Conservation (phyloP, 129 eudicot genomes). For the Flaveria bidentis region DNA sequence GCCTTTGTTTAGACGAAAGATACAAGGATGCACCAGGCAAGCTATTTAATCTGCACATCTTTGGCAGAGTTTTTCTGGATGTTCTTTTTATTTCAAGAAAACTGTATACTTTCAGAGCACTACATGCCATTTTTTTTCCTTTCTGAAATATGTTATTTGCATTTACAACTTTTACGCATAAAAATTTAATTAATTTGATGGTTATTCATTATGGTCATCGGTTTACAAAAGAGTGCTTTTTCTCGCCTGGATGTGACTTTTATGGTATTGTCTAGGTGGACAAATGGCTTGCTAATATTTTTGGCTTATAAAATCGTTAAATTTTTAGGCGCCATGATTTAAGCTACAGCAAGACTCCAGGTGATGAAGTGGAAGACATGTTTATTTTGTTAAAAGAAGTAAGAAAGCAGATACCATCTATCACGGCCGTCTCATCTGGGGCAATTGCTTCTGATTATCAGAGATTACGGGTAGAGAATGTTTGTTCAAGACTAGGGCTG, state of each 20-base stretch:
- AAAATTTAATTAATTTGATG: neutral
- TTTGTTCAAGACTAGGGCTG: slow-evolving; percentile 91
- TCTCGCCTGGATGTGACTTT: neutral
- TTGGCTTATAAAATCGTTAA: neutral
- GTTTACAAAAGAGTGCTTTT: neutral
- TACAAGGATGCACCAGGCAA: slow-evolving; percentile 95
- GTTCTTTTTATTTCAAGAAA: slow-evolving; percentile 15
- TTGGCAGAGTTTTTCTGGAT: slow-evolving; percentile 11
- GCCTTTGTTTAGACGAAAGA: slow-evolving; percentile 83
- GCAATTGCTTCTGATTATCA: slow-evolving; percentile 99
- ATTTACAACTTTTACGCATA: slow-evolving; percentile 1
- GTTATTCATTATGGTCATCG: neutral
- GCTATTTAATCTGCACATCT: slow-evolving; percentile 37
- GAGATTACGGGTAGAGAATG: slow-evolving; percentile 93
- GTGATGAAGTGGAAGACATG: slow-evolving; percentile 99
- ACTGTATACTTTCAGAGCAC: neutral
- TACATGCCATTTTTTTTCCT: neutral
- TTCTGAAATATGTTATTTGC: slow-evolving; percentile 3
- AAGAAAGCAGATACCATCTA: slow-evolving; percentile 69
- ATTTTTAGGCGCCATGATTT: slow-evolving; percentile 64
- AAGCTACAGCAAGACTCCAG: slow-evolving; percentile 74
- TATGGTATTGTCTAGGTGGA: slow-evolving; percentile 15
- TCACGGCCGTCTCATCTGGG: slow-evolving; percentile 91
- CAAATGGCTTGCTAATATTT: neutral
- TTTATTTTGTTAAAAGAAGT: slow-evolving; percentile 76